Percentiles rank a stretch among this genome's conserved stretches.
Conservation (phyloP, 306 rosid species). For the Sechiopsis laciniata region DNA sequence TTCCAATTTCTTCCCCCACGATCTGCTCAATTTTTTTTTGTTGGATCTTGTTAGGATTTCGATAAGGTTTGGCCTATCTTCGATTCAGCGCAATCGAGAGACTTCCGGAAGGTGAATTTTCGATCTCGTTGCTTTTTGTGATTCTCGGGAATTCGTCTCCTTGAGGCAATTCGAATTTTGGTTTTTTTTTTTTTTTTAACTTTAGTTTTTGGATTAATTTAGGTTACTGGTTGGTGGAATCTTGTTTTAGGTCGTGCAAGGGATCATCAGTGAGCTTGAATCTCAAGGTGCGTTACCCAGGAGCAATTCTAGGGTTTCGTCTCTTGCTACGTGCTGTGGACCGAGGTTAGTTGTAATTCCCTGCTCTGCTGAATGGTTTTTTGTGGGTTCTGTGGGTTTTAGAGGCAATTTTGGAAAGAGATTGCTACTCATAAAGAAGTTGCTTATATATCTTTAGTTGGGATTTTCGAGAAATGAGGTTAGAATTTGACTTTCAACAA, state of each 20-base stretch:
- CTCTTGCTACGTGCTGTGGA: slow-evolving; percentile 98
- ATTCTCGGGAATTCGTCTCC: neutral
- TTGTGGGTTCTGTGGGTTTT: slow-evolving; percentile 10
- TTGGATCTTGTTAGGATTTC: slow-evolving; percentile 68
- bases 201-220: slow-evolving; percentile 1
- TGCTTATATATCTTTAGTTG: too few relatives aligned
- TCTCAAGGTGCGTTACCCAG: slow-evolving; percentile 98
- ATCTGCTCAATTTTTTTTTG: slow-evolving; percentile 25
- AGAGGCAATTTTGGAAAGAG: too few relatives aligned
- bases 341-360: slow-evolving; percentile 60
- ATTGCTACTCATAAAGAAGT: too few relatives aligned
- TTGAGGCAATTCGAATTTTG: neutral
- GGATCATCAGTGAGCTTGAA: slow-evolving; percentile 92
- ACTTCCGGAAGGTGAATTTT: slow-evolving; percentile 77
- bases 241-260: slow-evolving; percentile 74
- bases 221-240: slow-evolving; percentile 23
- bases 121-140: neutral
- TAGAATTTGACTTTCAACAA: too few relatives aligned
- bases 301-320: slow-evolving; percentile 97
- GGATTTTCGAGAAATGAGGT: too few relatives aligned
- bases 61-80: slow-evolving; percentile 99
- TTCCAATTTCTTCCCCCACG: slow-evolving; percentile 16
- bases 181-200: neutral
- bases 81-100: slow-evolving; percentile 92
- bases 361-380: slow-evolving; percentile 10